Percentiles rank a stretch among this genome's conserved stretches.
These are phyloP conservation scores for Jamesozyma rosinii DNA, from an alignment of 805 yeast genomes.

Conservation along the genomic window DNA sequence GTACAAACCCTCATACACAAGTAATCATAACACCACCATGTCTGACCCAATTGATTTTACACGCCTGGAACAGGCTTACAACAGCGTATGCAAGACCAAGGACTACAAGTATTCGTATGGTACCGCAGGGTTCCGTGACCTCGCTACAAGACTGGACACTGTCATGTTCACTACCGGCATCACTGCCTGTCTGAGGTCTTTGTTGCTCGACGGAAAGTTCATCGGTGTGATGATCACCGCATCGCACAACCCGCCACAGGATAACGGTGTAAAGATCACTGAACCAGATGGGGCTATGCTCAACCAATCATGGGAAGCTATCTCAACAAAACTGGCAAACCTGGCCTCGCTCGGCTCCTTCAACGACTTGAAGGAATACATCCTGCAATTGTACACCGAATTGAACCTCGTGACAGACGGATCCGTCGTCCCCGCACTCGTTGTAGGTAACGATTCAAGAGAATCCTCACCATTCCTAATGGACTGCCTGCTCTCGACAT, in stretches of 20 bases:
- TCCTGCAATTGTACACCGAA: neutral
- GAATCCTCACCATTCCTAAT: slow-evolving; percentile 55
- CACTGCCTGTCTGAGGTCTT: slow-evolving; percentile 76
- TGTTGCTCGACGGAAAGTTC: slow-evolving; percentile 52
- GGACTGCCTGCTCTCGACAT: slow-evolving; percentile 40
- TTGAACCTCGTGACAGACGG: slow-evolving; percentile 20
- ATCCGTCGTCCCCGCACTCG: slow-evolving; percentile 36
- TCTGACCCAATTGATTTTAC: slow-evolving; percentile 1
- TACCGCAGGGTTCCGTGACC: slow-evolving; percentile 93
- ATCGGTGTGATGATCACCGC: slow-evolving; percentile 97
- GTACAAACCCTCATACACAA: too few relatives aligned
- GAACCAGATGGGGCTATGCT: slow-evolving; percentile 92
- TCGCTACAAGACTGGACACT: slow-evolving; percentile 60
- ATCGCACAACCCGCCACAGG: slow-evolving; percentile 85
- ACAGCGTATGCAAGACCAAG: slow-evolving; percentile 35
- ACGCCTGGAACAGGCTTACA: slow-evolving; percentile 11
- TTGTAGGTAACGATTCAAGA: slow-evolving; percentile 82
- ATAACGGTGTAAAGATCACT: slow-evolving; percentile 87
- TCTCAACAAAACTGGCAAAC: slow-evolving; percentile 77
- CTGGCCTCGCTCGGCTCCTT: slow-evolving; percentile 33
- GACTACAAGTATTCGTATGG: slow-evolving; percentile 56
- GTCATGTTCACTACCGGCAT: slow-evolving; percentile 79
- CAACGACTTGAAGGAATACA: slow-evolving; percentile 31
- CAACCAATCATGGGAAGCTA: slow-evolving; percentile 69
- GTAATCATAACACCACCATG: too few relatives aligned